Percentiles rank a stretch among this genome's conserved stretches.
Conservation (phyloP, 2,329 filamentous ascomycete genomes). For the Pseudogymnoascus sp. region DNA sequence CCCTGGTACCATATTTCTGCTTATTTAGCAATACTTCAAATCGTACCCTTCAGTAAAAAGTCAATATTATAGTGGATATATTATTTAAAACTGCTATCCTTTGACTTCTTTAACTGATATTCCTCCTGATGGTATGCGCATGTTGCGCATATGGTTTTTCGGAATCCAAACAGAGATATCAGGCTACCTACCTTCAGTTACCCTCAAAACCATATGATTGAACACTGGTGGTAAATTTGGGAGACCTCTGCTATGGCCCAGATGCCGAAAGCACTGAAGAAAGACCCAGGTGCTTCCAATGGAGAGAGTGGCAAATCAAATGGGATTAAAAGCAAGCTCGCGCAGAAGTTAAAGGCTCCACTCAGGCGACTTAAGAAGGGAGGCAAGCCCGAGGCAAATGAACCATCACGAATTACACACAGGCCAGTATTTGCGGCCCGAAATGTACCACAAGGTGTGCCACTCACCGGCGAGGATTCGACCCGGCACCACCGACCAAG, state of each 20-base stretch:
- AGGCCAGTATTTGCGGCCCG: not conserved
- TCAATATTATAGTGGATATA: not conserved
- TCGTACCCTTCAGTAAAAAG: not conserved
- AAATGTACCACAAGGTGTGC: not conserved
- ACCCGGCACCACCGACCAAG: not conserved
- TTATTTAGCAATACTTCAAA: not conserved
- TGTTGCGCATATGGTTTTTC: not conserved
- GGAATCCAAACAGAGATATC: not conserved
- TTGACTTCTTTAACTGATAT: not conserved
- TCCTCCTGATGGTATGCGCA: not conserved
- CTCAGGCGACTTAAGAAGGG: not conserved
- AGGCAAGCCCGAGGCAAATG: not conserved
- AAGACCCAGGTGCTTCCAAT: not conserved
- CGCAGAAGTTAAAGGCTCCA: not conserved
- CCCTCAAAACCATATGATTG: not conserved
- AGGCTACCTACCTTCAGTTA: not conserved
- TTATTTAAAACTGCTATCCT: not conserved
- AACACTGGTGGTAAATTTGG: not conserved
- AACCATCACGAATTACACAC: not conserved
- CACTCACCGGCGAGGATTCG: not conserved
- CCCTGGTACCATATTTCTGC: not conserved
- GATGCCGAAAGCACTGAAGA: not conserved
- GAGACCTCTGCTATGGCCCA: not conserved
- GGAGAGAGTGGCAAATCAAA: not conserved
- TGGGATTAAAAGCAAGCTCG: not conserved